phyloP scores from a whole-genome alignment of 2,329 filamentous ascomycete species.

The Pseudogymnoascus sp. region DNA sequence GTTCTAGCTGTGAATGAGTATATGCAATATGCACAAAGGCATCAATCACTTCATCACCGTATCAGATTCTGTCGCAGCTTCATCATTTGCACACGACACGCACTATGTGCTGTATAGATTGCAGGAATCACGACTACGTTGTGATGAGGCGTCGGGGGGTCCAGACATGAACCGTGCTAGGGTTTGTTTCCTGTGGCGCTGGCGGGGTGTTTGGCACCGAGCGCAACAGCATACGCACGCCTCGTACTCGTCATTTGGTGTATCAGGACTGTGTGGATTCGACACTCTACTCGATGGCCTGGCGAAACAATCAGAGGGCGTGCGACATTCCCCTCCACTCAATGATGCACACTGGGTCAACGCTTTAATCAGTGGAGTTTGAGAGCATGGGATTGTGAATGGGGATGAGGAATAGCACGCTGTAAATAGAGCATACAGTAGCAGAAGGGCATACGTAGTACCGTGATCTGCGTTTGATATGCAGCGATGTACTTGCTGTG shows the following conservation, averaged over 20 bases:
- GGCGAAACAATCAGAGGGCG: not conserved
- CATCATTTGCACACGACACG: not conserved
- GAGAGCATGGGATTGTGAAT: not conserved
- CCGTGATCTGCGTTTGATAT: not conserved
- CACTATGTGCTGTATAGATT: not conserved
- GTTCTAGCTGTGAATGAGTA: no score
- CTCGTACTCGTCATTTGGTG: not conserved
- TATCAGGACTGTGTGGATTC: not conserved
- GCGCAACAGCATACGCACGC: not conserved
- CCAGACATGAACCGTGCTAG: not conserved
- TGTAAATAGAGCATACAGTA: not conserved
- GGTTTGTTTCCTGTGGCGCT: not conserved
- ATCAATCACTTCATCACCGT: not conserved
- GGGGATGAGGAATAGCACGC: not conserved
- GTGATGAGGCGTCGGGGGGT: not conserved
- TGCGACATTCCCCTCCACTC: not conserved
- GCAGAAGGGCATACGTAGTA: not conserved
- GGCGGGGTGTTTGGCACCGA: not conserved
- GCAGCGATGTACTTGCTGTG: not conserved
- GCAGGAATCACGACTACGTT: not conserved
- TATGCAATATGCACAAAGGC: no score
- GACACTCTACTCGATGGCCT: not conserved
- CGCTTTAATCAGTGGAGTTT: not conserved
- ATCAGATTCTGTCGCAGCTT: not conserved
- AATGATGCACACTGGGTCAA: not conserved